Base-by-base conservation (phyloP, 108 stramenopile species). In the Bacterosira constricta region DNA sequence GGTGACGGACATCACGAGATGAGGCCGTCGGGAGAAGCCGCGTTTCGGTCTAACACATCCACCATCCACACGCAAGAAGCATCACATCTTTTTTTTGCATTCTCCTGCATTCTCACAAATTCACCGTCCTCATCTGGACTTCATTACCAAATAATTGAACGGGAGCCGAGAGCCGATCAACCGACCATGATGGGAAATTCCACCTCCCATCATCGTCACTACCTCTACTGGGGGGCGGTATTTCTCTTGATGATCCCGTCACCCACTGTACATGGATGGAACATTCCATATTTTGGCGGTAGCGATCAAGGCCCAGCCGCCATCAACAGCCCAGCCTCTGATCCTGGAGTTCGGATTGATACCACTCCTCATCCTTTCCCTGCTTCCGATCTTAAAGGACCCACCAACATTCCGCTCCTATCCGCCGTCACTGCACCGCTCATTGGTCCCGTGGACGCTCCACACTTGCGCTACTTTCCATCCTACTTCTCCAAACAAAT, bases 161-260 rank as follows among this genome's bases (percentile, higher is more conserved):
- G n/a, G n/a, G n/a, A n/a, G n/a, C n/a, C n/a, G n/a, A n/a, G n/a
- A n/a, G n/a, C n/a, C n/a, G n/a, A n/a, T n/a, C n/a, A n/a, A n/a
- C n/a, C n/a, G n/a, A n/a, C n/a, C n/a, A n/a, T n/a, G n/a, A 78
- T 78, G 77, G 77, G 77, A 20, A 78, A 71, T 41, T 56, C 56
- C 39, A 13, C 45, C 8, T 78, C 77, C 15, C 64, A 39, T 30
- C 69, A 61, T 17, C 54, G 69, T 21, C 29, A 66, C 56, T 21
- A 29, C 35, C 21, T 78, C 37, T 78, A 71, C 58, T 77, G 68
- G 68, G 45, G 59, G 5, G 27, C 70, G 1, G 8, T 78, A 34
- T 63, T 78, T 6, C 58, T 63, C 38, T 46, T 65, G 13, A 58
- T 77, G 36, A 54, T 47, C 20, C 76, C 76, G 8, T 62, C 61